A percentile compares a stretch with the other conserved stretches of the same genome.
Evolutionary conservation across 2,329 filamentous ascomycete species (phyloP).

Genomic region (Sporothrix dimorphospora): DNA sequence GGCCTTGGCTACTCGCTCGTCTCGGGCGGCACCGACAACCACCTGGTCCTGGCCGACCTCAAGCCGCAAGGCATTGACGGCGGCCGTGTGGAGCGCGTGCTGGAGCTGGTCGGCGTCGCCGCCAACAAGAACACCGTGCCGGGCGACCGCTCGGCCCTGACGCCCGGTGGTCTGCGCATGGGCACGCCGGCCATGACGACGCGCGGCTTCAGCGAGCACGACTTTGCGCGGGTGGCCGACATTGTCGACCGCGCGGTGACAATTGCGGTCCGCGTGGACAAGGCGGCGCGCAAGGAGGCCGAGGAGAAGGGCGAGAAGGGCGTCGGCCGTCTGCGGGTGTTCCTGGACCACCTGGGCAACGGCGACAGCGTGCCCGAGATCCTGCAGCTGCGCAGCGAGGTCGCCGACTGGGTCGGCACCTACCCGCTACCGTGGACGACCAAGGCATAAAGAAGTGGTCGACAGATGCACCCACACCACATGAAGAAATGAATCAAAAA

Average conservation of each 20-base stretch:
- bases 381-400: slow-evolving; percentile 71
- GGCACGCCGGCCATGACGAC: slow-evolving; percentile 98
- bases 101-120: slow-evolving; percentile 93
- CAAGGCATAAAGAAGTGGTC: slow-evolving; percentile 29
- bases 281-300: slow-evolving; percentile 69
- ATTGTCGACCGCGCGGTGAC: slow-evolving; percentile 83
- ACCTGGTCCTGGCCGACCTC: slow-evolving; percentile 89
- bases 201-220: slow-evolving; percentile 83
- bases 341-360: slow-evolving; percentile 68
- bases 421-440: slow-evolving; percentile 71
- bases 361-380: slow-evolving; percentile 72
- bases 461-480: not conserved
- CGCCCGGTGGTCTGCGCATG: slow-evolving; percentile 90
- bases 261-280: slow-evolving; percentile 77
- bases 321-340: slow-evolving; percentile 66
- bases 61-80: slow-evolving; percentile 88
- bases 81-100: slow-evolving; percentile 82
- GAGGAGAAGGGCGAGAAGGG: slow-evolving; percentile 69
- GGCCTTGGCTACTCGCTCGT: slow-evolving; percentile 87
- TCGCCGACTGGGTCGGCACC: slow-evolving; percentile 77
- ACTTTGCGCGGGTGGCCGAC: slow-evolving; percentile 84
- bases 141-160: slow-evolving; percentile 89
- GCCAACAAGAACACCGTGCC: slow-evolving; percentile 99
- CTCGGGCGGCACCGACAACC: slow-evolving; percentile 94
- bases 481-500: not conserved